Conservation (phyloP, 1,284 basidiomycete species). For the Sutorius eximius region DNA sequence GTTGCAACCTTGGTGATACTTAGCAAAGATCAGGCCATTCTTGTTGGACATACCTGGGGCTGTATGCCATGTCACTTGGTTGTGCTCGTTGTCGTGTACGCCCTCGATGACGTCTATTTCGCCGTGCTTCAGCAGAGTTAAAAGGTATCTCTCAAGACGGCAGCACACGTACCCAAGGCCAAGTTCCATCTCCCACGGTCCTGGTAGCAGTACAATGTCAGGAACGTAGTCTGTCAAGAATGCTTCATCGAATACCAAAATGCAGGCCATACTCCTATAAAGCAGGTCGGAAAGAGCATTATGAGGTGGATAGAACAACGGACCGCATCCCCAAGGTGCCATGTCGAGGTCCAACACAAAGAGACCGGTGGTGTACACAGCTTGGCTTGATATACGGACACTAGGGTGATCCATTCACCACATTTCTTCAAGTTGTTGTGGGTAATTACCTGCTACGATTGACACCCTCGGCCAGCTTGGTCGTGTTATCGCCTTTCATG, state of each 20-base stretch:
- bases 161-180: conserved; percentile 46
- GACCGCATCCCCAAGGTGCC: conserved; percentile 60
- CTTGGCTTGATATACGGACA: conserved; percentile 49
- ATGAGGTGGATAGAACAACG: conserved; percentile 1
- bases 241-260: conserved; percentile 47
- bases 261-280: conserved; percentile 52
- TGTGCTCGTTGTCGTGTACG: conserved; percentile 59
- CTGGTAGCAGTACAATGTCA: conserved; percentile 23
- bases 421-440: not conserved
- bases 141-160: not conserved
- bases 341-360: conserved; percentile 54
- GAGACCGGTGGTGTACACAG: conserved; percentile 51
- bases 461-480: conserved; percentile 48
- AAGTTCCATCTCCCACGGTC: conserved; percentile 38
- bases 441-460: conserved; percentile 55
- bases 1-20: conserved; percentile 44
- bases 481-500: conserved; percentile 73
- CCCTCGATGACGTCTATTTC: conserved; percentile 72
- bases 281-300: not conserved
- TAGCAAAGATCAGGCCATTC: conserved; percentile 1
- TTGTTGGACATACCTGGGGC: conserved; percentile 40
- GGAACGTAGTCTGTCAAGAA: conserved; percentile 18
- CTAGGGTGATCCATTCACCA: conserved; percentile 28
- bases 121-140: conserved; percentile 42
- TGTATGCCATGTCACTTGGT: conserved; percentile 65